These are phyloP conservation scores for Colletotrichum higginsianum DNA, from an alignment of 2,329 filamentous ascomycete species.

Conservation along the genomic window DNA sequence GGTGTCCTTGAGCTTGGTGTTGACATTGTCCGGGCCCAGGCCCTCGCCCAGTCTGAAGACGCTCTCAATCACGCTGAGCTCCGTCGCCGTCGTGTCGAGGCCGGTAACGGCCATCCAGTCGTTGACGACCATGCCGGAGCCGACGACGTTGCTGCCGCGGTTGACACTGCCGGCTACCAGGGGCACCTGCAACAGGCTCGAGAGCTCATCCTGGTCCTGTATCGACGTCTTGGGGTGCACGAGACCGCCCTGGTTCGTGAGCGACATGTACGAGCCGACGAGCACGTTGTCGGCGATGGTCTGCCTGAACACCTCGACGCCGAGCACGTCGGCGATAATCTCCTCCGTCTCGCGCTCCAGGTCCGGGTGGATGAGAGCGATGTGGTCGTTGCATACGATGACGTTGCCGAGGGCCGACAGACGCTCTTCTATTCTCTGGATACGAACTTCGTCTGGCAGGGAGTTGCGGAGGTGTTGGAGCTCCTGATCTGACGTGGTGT, in stretches of 20 bases:
- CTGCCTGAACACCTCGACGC: conserved; percentile 92
- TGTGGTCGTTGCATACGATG: conserved; percentile 96
- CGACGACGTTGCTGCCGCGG: conserved; percentile 93
- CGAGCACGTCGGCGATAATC: conserved; percentile 94
- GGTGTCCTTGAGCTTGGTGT: conserved; percentile 91
- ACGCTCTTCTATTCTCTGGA: conserved; percentile 97
- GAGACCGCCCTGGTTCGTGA: conserved; percentile 96
- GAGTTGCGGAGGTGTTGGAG: conserved; percentile 97
- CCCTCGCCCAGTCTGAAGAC: conserved; percentile 96
- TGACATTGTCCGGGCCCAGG: conserved; percentile 82
- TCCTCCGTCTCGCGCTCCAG: conserved; percentile 98
- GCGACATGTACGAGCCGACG: conserved; percentile 95
- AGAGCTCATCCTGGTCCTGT: conserved; percentile 98
- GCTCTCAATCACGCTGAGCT: conserved; percentile 95
- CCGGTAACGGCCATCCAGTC: conserved; percentile 95
- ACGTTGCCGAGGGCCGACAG: conserved; percentile 97
- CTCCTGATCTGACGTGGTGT: conserved; percentile 97
- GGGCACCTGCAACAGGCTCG: conserved; percentile 92
- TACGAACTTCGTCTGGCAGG: conserved; percentile 91
- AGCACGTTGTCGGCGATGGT: conserved; percentile 98
- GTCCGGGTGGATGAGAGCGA: conserved; percentile 95
- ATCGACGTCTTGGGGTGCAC: conserved; percentile 98
- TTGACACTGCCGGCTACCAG: conserved; percentile 96
- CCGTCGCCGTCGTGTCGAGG: conserved; percentile 93
- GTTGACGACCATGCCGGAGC: conserved; percentile 96